These are phyloP conservation scores for Butyriboletus loyo DNA, from an alignment of 768 basidiomycete species.

Conservation along the genomic window DNA sequence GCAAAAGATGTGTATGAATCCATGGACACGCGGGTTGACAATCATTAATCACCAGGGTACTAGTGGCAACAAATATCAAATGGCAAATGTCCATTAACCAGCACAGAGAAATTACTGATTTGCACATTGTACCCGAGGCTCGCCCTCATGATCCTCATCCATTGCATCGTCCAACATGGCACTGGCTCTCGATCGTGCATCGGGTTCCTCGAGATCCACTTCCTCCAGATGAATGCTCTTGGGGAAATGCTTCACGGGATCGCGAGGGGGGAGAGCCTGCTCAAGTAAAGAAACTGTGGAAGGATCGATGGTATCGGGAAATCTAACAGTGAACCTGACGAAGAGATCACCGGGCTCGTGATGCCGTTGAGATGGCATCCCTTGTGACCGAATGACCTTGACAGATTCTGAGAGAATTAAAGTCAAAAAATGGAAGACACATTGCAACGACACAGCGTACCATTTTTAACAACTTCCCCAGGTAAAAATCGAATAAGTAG, in stretches of 20 bases:
- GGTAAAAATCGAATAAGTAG: slow-evolving; percentile 80
- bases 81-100: slow-evolving; percentile 14
- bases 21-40: slow-evolving; percentile 23
- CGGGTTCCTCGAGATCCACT: slow-evolving; percentile 75
- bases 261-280: slow-evolving; percentile 78
- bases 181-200: slow-evolving; percentile 49
- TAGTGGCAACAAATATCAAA: slow-evolving; percentile 18
- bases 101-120: slow-evolving; percentile 57
- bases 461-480: slow-evolving; percentile 91
- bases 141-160: slow-evolving; percentile 88
- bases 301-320: slow-evolving; percentile 80
- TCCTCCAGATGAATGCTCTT: slow-evolving; percentile 77
- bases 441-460: slow-evolving; percentile 44
- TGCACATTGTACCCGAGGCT: slow-evolving; percentile 94
- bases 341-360: slow-evolving; percentile 95
- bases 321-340: slow-evolving; percentile 81
- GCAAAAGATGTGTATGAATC: slow-evolving; percentile 27
- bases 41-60: slow-evolving; percentile 16
- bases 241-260: slow-evolving; percentile 60
- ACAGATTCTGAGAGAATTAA: slow-evolving; percentile 57
- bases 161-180: slow-evolving; percentile 71
- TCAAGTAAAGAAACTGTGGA: slow-evolving; percentile 72
- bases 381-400: slow-evolving; percentile 91
- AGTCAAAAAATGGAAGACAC: background rate
- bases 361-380: slow-evolving; percentile 98